A percentile compares a stretch with the other conserved stretches of the same genome.
phyloP scores from a whole-genome alignment of 2,329 filamentous ascomycete genomes.

The Alternaria sp. region DNA sequence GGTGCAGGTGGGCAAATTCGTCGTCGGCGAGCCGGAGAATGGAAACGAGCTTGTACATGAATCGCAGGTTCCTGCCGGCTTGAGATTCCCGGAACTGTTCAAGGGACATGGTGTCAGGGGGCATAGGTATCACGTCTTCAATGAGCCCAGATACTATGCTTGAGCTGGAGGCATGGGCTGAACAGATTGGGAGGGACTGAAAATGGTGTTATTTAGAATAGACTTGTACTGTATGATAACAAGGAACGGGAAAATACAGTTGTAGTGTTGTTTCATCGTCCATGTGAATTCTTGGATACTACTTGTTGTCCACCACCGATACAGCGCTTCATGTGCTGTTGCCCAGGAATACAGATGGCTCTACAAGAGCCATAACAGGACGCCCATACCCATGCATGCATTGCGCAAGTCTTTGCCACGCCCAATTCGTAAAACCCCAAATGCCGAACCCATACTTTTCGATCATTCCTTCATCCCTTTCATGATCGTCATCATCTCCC shows the following conservation, averaged over 20 bases:
- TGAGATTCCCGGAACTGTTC: constrained; percentile 86
- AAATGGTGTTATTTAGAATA: not conserved
- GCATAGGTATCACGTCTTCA: constrained; percentile 93
- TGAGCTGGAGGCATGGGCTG: constrained; percentile 5
- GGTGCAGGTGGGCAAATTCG: constrained; percentile 82
- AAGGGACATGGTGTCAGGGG: constrained; percentile 85
- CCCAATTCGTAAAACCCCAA: constrained; percentile 8
- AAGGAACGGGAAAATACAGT: not conserved
- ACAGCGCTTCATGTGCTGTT: constrained; percentile 2
- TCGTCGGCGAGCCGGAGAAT: constrained; percentile 75
- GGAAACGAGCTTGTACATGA: constrained; percentile 75
- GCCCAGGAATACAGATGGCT: not conserved
- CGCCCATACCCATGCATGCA: constrained; percentile 10
- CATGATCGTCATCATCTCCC: constrained; percentile 8
- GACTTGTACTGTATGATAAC: not conserved
- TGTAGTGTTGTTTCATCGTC: constrained; percentile 3
- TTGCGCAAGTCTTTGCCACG: constrained; percentile 11
- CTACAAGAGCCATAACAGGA: constrained; percentile 4
- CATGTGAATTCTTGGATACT: not conserved
- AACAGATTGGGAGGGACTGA: not conserved
- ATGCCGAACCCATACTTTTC: constrained; percentile 10
- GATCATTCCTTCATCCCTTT: constrained; percentile 5
- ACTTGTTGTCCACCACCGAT: constrained; percentile 3
- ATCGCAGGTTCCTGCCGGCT: constrained; percentile 76
- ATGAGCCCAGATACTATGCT: constrained; percentile 64